A percentile compares a stretch with the other conserved stretches of the same genome.
Conservation (phyloP, 306 rosid species). For the Canavalia ensiformis region DNA sequence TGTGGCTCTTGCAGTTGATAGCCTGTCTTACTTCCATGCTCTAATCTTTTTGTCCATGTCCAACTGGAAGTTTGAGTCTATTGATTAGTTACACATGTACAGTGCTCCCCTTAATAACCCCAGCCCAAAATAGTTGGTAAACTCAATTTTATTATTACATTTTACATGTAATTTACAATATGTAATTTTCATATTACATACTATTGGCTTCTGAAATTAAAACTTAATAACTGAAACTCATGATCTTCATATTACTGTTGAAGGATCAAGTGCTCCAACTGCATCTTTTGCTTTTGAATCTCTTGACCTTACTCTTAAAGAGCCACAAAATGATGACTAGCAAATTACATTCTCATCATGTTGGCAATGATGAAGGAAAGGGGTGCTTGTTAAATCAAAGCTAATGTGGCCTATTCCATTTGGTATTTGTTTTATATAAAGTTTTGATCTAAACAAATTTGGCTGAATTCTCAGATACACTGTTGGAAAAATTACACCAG, state of each 20-base stretch:
- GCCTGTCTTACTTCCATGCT: background rate
- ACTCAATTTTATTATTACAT: background rate
- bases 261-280: conserved; percentile 18
- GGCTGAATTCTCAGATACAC: conserved; percentile 82
- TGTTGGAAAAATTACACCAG: conserved; percentile 97
- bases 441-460: conserved; percentile 42
- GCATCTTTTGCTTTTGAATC: background rate
- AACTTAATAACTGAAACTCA: background rate
- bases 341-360: conserved; percentile 12
- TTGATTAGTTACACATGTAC: background rate
- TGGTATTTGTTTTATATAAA: conserved; percentile 27
- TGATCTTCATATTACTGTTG: background rate
- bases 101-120: background rate
- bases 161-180: too few relatives aligned
- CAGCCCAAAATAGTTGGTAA: background rate
- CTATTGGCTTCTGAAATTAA: background rate
- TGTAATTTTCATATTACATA: background rate
- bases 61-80: background rate
- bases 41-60: background rate
- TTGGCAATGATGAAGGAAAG: background rate
- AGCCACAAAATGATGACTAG: background rate
- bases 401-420: conserved; percentile 13
- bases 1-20: background rate
- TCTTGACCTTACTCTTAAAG: background rate
- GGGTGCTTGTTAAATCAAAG: background rate